Percentiles rank a stretch among this genome's conserved stretches.
Conservation (phyloP, 139 green algal species). For the Gonium pectorale region DNA sequence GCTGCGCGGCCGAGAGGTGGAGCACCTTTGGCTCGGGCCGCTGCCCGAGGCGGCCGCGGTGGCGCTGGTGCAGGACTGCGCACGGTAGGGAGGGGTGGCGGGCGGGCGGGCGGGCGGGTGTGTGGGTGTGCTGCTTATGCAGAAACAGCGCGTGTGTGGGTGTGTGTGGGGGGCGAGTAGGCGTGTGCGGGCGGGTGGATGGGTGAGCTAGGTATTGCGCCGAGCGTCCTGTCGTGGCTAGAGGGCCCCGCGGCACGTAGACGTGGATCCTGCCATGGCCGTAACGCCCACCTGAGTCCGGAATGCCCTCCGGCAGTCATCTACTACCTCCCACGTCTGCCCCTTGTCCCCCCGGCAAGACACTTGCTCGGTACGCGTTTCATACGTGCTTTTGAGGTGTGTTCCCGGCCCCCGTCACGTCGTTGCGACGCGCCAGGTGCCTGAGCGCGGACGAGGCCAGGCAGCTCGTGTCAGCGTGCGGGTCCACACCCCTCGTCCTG, state of each 20-base stretch:
- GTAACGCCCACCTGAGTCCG: too few relatives aligned
- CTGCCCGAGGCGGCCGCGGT: conserved; percentile 24
- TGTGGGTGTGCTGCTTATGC: neutral
- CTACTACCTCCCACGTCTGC: too few relatives aligned
- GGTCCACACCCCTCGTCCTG: neutral
- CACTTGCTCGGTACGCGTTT: too few relatives aligned
- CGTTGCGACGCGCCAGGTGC: too few relatives aligned
- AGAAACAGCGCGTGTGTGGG: neutral
- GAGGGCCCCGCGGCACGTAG: too few relatives aligned
- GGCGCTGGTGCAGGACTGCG: conserved; percentile 25
- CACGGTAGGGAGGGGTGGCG: neutral
- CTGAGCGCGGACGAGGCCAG: conserved; percentile 27
- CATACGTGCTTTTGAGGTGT: too few relatives aligned
- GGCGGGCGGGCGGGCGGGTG: neutral
- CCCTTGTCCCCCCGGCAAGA: too few relatives aligned
- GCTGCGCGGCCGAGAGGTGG: conserved; percentile 16
- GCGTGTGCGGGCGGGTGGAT: neutral
- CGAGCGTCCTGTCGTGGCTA: too few relatives aligned
- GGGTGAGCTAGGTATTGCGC: too few relatives aligned
- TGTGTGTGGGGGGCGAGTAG: neutral
- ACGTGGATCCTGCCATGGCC: too few relatives aligned
- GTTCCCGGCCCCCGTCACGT: too few relatives aligned
- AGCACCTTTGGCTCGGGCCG: conserved; percentile 2
- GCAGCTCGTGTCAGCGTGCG: conserved; percentile 4
- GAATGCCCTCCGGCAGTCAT: too few relatives aligned